These are phyloP conservation scores for Sarcomyxa edulis DNA, from an alignment of 768 basidiomycete species.

Conservation along the genomic window DNA sequence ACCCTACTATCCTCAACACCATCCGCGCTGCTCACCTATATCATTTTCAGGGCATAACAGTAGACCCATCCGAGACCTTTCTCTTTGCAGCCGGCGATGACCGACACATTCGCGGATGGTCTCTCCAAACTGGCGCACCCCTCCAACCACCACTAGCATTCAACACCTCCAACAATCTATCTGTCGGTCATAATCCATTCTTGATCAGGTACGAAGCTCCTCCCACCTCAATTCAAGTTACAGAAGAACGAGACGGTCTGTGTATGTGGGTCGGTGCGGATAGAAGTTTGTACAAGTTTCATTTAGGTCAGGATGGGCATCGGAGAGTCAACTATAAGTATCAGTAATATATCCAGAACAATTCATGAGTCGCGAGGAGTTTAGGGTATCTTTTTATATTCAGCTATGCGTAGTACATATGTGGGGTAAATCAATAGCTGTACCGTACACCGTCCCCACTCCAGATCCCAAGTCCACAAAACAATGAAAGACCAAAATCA, in stretches of 20 bases:
- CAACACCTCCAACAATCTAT: not conserved
- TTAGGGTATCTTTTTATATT: too few relatives aligned
- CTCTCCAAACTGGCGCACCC: conserved; percentile 47
- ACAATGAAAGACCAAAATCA: too few relatives aligned
- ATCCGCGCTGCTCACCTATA: conserved; percentile 5
- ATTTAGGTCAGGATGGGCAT: conserved; percentile 48
- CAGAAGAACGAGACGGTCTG: conserved; percentile 31
- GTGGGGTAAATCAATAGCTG: too few relatives aligned
- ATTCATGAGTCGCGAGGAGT: too few relatives aligned
- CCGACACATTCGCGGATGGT: conserved; percentile 61
- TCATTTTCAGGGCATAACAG: conserved; percentile 47
- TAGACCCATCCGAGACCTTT: conserved; percentile 51
- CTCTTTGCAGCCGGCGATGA: conserved; percentile 72
- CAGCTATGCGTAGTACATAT: too few relatives aligned
- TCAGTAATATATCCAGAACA: too few relatives aligned
- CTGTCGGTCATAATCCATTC: conserved; percentile 24
- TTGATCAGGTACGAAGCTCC: conserved; percentile 26
- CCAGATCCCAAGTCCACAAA: too few relatives aligned
- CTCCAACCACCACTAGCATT: conserved; percentile 20
- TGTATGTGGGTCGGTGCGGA: conserved; percentile 52
- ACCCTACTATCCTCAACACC: not conserved
- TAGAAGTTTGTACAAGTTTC: conserved; percentile 39
- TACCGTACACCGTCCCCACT: too few relatives aligned
- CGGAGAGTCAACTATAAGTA: too few relatives aligned
- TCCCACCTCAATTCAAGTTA: conserved; percentile 45